A percentile compares a stretch with the other conserved stretches of the same genome.
phyloP scores from a whole-genome alignment of 2,329 filamentous ascomycete genomes.

The Epichloe amarillans region DNA sequence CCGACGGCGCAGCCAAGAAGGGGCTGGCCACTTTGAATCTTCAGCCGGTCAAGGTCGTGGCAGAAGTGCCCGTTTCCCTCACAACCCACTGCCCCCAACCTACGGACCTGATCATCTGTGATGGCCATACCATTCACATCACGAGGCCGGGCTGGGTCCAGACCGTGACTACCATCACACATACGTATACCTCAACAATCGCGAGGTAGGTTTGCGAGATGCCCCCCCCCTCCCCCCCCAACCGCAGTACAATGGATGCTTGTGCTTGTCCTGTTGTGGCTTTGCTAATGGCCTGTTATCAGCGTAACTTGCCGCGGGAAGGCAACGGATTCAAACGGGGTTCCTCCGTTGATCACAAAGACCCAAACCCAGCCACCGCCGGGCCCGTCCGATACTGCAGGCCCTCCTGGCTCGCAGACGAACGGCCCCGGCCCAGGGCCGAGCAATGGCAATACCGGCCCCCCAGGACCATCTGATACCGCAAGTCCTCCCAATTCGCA shows the following conservation, averaged over 20 bases:
- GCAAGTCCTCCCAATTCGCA: not conserved
- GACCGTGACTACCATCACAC: constrained; percentile 4
- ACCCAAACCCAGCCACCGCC: not conserved
- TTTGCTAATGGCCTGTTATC: not conserved
- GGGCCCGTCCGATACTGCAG: no score
- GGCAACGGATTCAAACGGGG: not conserved
- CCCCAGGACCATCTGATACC: no score
- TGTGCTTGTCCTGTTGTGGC: not conserved
- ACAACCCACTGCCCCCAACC: not conserved
- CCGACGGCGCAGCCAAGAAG: not conserved
- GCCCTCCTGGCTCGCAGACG: no score
- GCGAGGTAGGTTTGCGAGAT: constrained; percentile 1
- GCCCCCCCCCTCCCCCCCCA: no score
- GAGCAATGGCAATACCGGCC: no score
- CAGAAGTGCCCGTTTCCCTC: constrained; percentile 1
- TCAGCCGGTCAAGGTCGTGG: constrained; percentile 1
- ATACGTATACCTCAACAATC: not conserved
- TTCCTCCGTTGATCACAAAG: not conserved
- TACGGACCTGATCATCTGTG: not conserved
- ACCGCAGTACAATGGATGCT: not conserved
- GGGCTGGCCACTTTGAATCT: not conserved
- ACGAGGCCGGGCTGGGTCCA: not conserved
- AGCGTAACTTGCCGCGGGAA: not conserved
- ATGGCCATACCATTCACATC: not conserved
- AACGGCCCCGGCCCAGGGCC: no score